Conservation (phyloP, 1,139 yeast species). For the Meyerozyma athensensis region DNA sequence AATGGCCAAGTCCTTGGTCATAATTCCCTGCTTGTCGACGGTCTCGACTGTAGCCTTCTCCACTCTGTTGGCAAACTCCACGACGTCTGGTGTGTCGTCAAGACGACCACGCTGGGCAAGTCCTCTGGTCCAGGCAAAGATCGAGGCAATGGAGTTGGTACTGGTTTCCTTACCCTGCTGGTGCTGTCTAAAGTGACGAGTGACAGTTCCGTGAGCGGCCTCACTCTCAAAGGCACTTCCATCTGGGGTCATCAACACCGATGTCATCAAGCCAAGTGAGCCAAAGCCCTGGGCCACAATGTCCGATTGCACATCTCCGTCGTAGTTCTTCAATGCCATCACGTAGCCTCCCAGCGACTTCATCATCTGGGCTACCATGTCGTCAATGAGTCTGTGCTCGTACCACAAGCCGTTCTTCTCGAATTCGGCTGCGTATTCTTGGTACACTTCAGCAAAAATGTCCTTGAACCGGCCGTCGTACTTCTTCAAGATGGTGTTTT, state of each 20-base stretch:
- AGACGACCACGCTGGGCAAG: constrained; percentile 74
- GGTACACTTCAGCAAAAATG: constrained; percentile 66
- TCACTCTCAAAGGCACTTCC: constrained; percentile 80
- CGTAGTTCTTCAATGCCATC: constrained; percentile 80
- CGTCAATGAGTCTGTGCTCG: constrained; percentile 80
- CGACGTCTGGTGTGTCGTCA: constrained; percentile 67
- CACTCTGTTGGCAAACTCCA: constrained; percentile 58
- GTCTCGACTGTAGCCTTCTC: constrained; percentile 70
- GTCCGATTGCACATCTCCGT: constrained; percentile 83
- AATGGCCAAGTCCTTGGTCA: constrained; percentile 81
- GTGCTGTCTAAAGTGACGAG: constrained; percentile 80
- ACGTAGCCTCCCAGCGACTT: constrained; percentile 81
- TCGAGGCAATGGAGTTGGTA: constrained; percentile 80
- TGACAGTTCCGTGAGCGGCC: constrained; percentile 87
- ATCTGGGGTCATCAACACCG: constrained; percentile 80
- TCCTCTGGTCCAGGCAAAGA: constrained; percentile 87
- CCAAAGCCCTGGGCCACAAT: constrained; percentile 88
- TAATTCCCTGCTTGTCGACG: constrained; percentile 66
- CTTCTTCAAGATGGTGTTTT: constrained; percentile 75
- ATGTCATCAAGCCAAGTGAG: constrained; percentile 79
- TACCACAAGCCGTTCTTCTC: constrained; percentile 69
- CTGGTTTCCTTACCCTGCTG: constrained; percentile 83
- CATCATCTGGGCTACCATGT: constrained; percentile 87
- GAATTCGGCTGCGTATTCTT: constrained; percentile 53
- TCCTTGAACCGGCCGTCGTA: constrained; percentile 83